These are phyloP conservation scores for Wickerhamomyces bovis DNA, from an alignment of 805 yeast genomes.

Conservation along the genomic window DNA sequence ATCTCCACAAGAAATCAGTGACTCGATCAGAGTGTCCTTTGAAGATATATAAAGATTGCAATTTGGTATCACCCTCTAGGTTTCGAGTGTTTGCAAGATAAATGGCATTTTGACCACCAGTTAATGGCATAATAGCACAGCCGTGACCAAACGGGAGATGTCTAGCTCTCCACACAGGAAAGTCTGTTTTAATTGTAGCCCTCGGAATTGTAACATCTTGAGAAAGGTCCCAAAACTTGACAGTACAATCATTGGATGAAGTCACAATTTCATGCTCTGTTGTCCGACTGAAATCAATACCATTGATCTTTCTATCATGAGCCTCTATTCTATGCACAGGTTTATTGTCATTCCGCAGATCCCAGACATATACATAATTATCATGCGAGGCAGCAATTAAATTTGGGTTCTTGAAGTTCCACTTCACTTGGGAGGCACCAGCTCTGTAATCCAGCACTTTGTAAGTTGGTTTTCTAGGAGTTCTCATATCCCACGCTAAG, in stretches of 20 bases:
- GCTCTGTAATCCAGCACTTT: slow-evolving; percentile 94
- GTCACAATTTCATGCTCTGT: slow-evolving; percentile 59
- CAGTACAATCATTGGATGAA: slow-evolving; percentile 80
- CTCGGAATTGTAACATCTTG: slow-evolving; percentile 38
- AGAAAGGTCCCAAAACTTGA: slow-evolving; percentile 74
- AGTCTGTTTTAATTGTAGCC: slow-evolving; percentile 60
- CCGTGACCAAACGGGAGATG: slow-evolving; percentile 85
- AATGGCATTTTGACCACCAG: slow-evolving; percentile 66
- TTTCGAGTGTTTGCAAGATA: slow-evolving; percentile 28
- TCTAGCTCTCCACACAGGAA: slow-evolving; percentile 87
- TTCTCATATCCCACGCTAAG: slow-evolving; percentile 85
- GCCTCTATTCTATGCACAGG: slow-evolving; percentile 69
- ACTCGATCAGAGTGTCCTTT: slow-evolving; percentile 82
- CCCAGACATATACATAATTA: slow-evolving; percentile 80
- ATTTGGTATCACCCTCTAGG: slow-evolving; percentile 27
- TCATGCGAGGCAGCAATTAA: slow-evolving; percentile 86
- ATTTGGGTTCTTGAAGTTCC: slow-evolving; percentile 75
- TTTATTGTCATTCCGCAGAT: slow-evolving; percentile 69
- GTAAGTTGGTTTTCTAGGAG: slow-evolving; percentile 65
- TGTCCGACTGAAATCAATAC: slow-evolving; percentile 73
- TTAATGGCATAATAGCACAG: slow-evolving; percentile 82
- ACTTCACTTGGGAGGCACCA: slow-evolving; percentile 91
- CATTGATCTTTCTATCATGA: slow-evolving; percentile 83
- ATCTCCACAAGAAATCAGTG: slow-evolving; percentile 85
- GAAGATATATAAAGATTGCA: slow-evolving; percentile 55